Evolutionary conservation across 2,329 filamentous ascomycete genomes (phyloP), one percentile per base, ranked within the genome.

Genomic region (Penicillium sp.): DNA sequence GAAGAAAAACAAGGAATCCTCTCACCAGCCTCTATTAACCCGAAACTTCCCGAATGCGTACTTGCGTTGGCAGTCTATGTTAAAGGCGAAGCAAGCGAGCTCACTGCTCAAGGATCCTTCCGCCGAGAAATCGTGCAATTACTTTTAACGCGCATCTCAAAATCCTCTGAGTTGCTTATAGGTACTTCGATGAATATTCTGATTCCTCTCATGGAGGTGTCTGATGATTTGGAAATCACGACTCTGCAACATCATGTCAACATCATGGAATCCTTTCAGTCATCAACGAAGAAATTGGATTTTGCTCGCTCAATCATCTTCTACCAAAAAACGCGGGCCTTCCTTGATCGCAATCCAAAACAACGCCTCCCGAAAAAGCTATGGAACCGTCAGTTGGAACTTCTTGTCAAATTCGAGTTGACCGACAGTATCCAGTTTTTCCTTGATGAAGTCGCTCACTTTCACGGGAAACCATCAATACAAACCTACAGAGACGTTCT

Each of bases 271-370:
- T 69, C 65, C 7, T 60, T 73, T 31, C 64, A 67, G 27, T 57
- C 49, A n/a, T 66, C 72, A 15, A 57, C 65, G 6, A 53, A 60
- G 20, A 63, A 71, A 31, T 57, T 66, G 6, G 67, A 59, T 6
- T 68, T 67, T 45, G 61, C 67, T 12, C 63, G 67, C 29, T 64
- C 71, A 12, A 64, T 76, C 33, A 53, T 76, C 26, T 52, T 78
- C 27, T 79, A 79, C 56, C 73, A 73, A 26, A 72, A 75, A 51
- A 68, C 75, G 48, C 74, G 76, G 14, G 14, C 11, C 31, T 69
- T 63, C 59, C 66, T 69, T 9, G 63, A 73, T 53, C 64, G 60
- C 9, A 41, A 60, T n/a, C 51, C 53, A 22, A 58, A 45, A 5
- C 68, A 67, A 3, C 55, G n/a, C 14, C 12, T 23, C 14, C 33